A percentile compares a stretch with the other conserved stretches of the same genome.
phyloP scores from a whole-genome alignment of 2,329 filamentous ascomycete genomes.

The Claviceps purpurea region DNA sequence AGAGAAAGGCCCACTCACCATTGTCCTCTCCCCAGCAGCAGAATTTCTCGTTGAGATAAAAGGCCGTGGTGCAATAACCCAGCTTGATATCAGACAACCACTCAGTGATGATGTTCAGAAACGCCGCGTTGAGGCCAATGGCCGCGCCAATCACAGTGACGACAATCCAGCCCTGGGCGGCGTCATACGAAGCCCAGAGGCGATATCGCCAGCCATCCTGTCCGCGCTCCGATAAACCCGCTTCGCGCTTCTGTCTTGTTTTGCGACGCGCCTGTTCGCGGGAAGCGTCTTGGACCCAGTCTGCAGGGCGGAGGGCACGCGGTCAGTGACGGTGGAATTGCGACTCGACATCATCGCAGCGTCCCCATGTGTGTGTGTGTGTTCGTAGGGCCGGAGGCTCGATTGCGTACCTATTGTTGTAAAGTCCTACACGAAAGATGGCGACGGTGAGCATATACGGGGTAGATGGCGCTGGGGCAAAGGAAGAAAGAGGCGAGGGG shows the following conservation, averaged over 20 bases:
- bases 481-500: background rate
- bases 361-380: background rate
- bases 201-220: constrained; percentile 66
- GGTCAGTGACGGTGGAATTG: background rate
- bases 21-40: constrained; percentile 95
- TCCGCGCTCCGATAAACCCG: constrained; percentile 57
- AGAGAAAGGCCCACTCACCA: constrained; percentile 31
- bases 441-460: background rate
- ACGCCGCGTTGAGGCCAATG: constrained; percentile 85
- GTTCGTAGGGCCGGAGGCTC: background rate
- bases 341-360: background rate
- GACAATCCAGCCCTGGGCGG: constrained; percentile 95
- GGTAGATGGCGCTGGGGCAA: no score
- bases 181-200: constrained; percentile 79
- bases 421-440: constrained; percentile 49
- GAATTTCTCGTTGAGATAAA: constrained; percentile 94
- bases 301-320: constrained; percentile 23
- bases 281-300: constrained; percentile 96
- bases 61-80: constrained; percentile 88
- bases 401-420: constrained; percentile 60
- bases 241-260: constrained; percentile 57
- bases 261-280: constrained; percentile 77
- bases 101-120: constrained; percentile 90
- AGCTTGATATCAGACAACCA: constrained; percentile 94
- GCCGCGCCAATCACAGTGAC: constrained; percentile 85